These are phyloP conservation scores for Hypoxylon sp. DNA, from an alignment of 2,329 filamentous ascomycete species.

Conservation along the genomic window DNA sequence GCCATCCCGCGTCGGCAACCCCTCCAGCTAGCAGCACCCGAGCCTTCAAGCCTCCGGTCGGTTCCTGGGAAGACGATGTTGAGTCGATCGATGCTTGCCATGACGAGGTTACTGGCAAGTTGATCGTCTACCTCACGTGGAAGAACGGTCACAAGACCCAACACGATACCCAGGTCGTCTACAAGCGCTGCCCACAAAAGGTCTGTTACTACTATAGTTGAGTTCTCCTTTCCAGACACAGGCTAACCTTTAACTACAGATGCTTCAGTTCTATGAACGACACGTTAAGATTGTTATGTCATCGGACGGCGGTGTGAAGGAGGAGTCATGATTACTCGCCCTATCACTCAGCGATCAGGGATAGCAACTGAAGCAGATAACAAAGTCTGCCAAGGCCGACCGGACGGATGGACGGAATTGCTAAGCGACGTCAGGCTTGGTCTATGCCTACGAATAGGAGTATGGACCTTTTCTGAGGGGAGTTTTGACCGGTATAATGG, in stretches of 20 bases:
- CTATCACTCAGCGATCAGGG: neutral
- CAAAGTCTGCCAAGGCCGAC: neutral
- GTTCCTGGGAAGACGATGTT: slow-evolving; percentile 84
- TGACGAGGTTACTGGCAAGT: slow-evolving; percentile 70
- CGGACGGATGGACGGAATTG: neutral
- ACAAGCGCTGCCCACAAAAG: slow-evolving; percentile 84
- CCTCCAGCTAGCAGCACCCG: slow-evolving; percentile 62
- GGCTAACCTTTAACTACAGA: slow-evolving; percentile 57
- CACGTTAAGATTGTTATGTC: slow-evolving; percentile 69
- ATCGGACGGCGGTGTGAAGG: slow-evolving; percentile 37
- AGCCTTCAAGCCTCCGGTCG: slow-evolving; percentile 76
- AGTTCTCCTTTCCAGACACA: neutral
- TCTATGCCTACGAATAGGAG: slow-evolving; percentile 4
- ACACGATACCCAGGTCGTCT: slow-evolving; percentile 77
- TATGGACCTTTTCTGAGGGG: slow-evolving; percentile 5
- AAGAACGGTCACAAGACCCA: slow-evolving; percentile 81
- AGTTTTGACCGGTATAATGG: slow-evolving; percentile 9
- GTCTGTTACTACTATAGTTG: slow-evolving; percentile 58
- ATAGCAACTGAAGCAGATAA: slow-evolving; percentile 5
- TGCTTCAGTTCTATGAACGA: slow-evolving; percentile 72
- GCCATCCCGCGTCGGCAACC: slow-evolving; percentile 65
- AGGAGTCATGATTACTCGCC: slow-evolving; percentile 31
- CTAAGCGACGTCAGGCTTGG: neutral
- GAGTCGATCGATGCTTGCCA: slow-evolving; percentile 80
- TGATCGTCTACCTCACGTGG: slow-evolving; percentile 81